phyloP scores from a whole-genome alignment of 1,139 yeast genomes.

The Pneumocystis sp. region DNA sequence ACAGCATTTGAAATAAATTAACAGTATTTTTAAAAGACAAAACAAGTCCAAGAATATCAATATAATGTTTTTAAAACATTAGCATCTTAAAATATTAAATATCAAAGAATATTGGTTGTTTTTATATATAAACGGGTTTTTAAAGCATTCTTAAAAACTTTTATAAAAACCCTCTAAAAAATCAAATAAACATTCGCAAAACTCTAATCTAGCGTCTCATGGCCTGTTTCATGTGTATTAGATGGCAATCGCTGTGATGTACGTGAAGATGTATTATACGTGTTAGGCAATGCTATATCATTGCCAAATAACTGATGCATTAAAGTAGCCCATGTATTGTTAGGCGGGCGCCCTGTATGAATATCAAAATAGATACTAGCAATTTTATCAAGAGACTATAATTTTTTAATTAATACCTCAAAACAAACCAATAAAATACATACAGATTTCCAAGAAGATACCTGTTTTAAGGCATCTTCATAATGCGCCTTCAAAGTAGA shows the following conservation, averaged over 20 bases:
- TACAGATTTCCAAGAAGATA: slow-evolving; percentile 16
- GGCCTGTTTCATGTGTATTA: not conserved
- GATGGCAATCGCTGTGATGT: not conserved
- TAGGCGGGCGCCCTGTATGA: not conserved
- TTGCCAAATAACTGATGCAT: not conserved
- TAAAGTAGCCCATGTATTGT: not conserved
- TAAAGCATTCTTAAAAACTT: no score
- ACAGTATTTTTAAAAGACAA: no score
- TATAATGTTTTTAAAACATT: no score
- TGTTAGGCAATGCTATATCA: not conserved
- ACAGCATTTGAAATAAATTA: not conserved
- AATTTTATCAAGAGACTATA: not conserved
- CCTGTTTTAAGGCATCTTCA: slow-evolving; percentile 33
- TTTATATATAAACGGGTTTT: no score
- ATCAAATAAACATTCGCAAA: no score
- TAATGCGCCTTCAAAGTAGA: slow-evolving; percentile 42
- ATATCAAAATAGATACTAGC: not conserved
- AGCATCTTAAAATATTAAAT: no score
- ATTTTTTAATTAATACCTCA: not conserved
- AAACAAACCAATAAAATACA: not conserved
- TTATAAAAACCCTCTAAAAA: not conserved
- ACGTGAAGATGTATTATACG: not conserved
- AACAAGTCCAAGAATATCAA: no score
- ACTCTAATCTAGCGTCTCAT: not conserved
- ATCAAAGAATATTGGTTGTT: no score